Conservation (phyloP, 1,139 yeast genomes). For the Geotrichum reessii region DNA sequence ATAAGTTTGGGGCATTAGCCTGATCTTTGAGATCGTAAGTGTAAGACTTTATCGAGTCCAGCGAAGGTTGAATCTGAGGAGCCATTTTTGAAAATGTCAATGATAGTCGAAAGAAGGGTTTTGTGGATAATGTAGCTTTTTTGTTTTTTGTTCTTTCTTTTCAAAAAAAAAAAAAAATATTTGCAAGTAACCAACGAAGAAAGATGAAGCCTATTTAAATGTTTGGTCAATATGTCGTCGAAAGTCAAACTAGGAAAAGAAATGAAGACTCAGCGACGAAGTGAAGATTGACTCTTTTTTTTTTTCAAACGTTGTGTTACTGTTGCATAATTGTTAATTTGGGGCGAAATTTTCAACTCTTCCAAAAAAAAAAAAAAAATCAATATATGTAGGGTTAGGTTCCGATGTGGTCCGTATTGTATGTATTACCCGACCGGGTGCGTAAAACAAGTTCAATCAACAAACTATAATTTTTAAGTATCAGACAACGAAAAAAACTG, state of each 20-base stretch:
- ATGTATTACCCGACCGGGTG: neutral
- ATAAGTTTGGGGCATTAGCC: conserved; percentile 44
- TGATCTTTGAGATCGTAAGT: conserved; percentile 2
- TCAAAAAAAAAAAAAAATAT: too few species aligned
- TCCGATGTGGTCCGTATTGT: neutral
- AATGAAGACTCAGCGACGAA: neutral
- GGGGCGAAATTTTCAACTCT: neutral
- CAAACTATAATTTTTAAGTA: too few species aligned
- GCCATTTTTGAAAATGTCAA: neutral
- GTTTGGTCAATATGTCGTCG: neutral
- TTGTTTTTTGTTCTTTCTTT: neutral
- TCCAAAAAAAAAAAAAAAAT: neutral
- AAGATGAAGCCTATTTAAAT: neutral
- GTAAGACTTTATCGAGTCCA: conserved; percentile 10
- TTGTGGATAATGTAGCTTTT: neutral
- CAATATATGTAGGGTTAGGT: neutral
- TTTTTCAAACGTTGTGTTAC: neutral
- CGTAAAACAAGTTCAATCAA: neutral
- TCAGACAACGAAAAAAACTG: neutral
- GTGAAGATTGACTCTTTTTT: neutral
- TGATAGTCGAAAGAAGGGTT: neutral
- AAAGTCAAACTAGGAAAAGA: neutral
- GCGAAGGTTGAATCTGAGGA: conserved; percentile 15
- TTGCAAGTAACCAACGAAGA: neutral
- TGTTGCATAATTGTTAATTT: neutral